Evolutionary conservation across 495 filamentous ascomycete genomes (phyloP).

Genomic region (Tetracladium marchalianum): DNA sequence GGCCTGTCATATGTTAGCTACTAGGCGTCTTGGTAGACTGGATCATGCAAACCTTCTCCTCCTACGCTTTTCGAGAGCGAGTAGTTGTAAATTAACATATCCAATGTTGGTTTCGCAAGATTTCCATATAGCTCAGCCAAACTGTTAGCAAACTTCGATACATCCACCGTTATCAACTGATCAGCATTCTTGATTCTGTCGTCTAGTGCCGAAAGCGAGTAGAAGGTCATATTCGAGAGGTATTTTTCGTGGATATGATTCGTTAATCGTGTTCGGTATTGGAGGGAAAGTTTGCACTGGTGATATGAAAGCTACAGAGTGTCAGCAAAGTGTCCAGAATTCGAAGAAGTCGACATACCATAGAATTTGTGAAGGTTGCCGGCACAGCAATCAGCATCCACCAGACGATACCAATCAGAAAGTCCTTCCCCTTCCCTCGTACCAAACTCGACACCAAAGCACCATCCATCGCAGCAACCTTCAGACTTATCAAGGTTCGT

Average conservation of each 20-base stretch:
- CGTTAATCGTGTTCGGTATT: slow-evolving; percentile 86
- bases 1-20: slow-evolving; percentile 7
- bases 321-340: slow-evolving; percentile 8
- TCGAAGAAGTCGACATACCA: slow-evolving; percentile 48
- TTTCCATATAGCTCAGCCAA: slow-evolving; percentile 94
- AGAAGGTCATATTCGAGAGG: slow-evolving; percentile 93
- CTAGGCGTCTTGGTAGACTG: not conserved
- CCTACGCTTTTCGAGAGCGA: slow-evolving; percentile 87
- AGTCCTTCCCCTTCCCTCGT: slow-evolving; percentile 83
- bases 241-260: slow-evolving; percentile 90
- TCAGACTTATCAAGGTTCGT: slow-evolving; percentile 82
- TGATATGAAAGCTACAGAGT: slow-evolving; percentile 76
- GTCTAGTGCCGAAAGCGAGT: slow-evolving; percentile 87
- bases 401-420: slow-evolving; percentile 82
- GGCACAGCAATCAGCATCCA: slow-evolving; percentile 99
- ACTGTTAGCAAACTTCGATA: slow-evolving; percentile 91
- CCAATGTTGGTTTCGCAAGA: slow-evolving; percentile 87
- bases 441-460: slow-evolving; percentile 83
- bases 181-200: slow-evolving; percentile 98
- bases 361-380: slow-evolving; percentile 97
- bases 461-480: slow-evolving; percentile 94
- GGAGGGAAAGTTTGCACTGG: slow-evolving; percentile 85
- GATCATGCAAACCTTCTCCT: slow-evolving; percentile 59
- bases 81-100: slow-evolving; percentile 93
- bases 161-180: slow-evolving; percentile 93